Base-by-base conservation (phyloP, 78 protist species). In the Cavenderia fasciculata region DNA sequence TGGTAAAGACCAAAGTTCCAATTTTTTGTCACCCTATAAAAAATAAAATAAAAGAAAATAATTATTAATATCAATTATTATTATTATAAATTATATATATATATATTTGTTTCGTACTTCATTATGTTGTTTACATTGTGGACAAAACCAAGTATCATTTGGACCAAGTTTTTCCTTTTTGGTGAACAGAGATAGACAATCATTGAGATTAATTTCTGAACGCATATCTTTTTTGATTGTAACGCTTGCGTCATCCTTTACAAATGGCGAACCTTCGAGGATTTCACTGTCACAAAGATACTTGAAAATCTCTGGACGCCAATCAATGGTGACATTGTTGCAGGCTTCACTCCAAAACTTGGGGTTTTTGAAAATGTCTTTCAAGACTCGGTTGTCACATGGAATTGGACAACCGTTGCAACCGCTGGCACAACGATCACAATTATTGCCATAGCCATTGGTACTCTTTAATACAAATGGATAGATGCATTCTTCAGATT, bases 1-100 rank as follows among this genome's bases (percentile, higher is more conserved):
- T 46, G 99, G 99, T 29, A 95, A 82, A 71, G 87, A n/a, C 98
- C 98, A 97, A 7, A 98, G 38, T 25, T 89, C 95, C 21, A 98
- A 16, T 47, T 88, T 86, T 72, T 97, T 96, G 21, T 23, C 0
- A 21, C 96, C 97, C 25, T 43, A 73, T 33, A n/a, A n/a, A 11
- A 51, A 25, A n/a, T 18, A 63, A 43, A 18, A 63, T 36, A 18
- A 25, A 18, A 18, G 25, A 25, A 6, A 3, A 33, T 61, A 18
- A 11, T n/a, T 14, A 11, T 72, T 40, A 47, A 56, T 43, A 41
- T 11, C 8, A 33, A 69, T 11, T 25, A 69, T 33, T 69, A 69
- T 38, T 33, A 31, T 69, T 41, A 34, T 41, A 5, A 38, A 12
- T 69, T 34, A 69, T 12, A 40, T 72, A 34, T 40, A 18, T 10